Percentiles rank a stretch among this genome's conserved stretches.
These are phyloP conservation scores for Trifolium repens DNA, from an alignment of 306 rosid species.

Conservation along the genomic window DNA sequence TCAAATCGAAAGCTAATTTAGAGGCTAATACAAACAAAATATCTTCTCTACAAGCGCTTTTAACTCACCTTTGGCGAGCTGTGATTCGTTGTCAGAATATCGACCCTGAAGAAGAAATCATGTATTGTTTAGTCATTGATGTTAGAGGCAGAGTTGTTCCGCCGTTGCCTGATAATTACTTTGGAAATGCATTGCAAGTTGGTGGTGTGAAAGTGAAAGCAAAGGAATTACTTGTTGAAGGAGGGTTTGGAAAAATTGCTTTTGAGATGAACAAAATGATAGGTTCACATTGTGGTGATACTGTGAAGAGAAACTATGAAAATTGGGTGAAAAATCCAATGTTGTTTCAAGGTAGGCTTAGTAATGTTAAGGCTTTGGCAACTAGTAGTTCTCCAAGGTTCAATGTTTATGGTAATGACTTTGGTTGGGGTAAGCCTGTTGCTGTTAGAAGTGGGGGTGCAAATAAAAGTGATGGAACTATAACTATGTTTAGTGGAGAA, in stretches of 20 bases:
- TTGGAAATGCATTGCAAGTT: not conserved
- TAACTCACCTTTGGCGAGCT: not conserved
- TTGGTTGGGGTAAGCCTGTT: conserved; percentile 17
- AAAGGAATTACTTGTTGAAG: not conserved
- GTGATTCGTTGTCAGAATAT: not conserved
- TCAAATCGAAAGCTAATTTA: not conserved
- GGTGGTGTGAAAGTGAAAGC: not conserved
- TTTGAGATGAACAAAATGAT: conserved; percentile 8
- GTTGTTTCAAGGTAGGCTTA: not conserved
- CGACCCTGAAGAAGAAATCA: not conserved
- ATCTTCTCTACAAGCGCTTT: conserved; percentile 5
- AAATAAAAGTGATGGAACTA: not conserved
- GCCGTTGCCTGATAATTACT: not conserved
- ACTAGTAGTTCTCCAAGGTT: conserved; percentile 9
- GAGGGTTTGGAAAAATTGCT: not conserved
- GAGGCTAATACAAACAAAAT: not conserved
- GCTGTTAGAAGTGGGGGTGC: not conserved
- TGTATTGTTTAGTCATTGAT: not conserved
- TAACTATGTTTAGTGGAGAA: not conserved
- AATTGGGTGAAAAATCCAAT: conserved; percentile 8
- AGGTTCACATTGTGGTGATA: not conserved
- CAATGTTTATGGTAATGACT: conserved; percentile 5
- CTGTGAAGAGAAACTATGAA: not conserved
- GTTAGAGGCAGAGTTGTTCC: not conserved
- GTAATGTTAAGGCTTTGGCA: not conserved